Percentiles rank a stretch among this genome's conserved stretches.
phyloP scores from a whole-genome alignment of 257 asterid genomes.

The Misopates orontium region DNA sequence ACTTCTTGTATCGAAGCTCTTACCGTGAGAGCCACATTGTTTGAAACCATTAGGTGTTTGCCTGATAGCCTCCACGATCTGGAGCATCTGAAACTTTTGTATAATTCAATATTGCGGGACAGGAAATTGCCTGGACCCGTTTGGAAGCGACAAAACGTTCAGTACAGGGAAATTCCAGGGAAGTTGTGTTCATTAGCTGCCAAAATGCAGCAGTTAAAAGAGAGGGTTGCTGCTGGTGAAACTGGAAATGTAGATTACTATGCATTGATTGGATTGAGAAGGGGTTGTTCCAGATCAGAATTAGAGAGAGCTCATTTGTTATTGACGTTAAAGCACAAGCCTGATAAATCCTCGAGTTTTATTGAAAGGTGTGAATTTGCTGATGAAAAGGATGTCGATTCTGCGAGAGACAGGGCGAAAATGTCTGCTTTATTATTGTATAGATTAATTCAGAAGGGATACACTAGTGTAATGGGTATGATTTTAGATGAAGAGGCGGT shows the following conservation, averaged over 20 bases:
- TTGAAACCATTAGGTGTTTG: slow-evolving; percentile 70
- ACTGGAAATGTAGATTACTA: slow-evolving; percentile 76
- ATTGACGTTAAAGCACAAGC: slow-evolving; percentile 77
- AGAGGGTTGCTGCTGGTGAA: slow-evolving; percentile 83
- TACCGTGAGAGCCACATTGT: slow-evolving; percentile 65
- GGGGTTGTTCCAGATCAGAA: slow-evolving; percentile 87
- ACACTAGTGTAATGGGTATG: slow-evolving; percentile 53
- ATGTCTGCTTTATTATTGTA: slow-evolving; percentile 76
- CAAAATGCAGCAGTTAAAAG: slow-evolving; percentile 77
- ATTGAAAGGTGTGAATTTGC: slow-evolving; percentile 83
- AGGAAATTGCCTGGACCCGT: slow-evolving; percentile 74
- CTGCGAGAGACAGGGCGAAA: slow-evolving; percentile 71
- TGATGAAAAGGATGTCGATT: slow-evolving; percentile 68
- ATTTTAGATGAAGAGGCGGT: slow-evolving; percentile 70
- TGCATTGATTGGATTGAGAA: slow-evolving; percentile 71
- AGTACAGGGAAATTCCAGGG: slow-evolving; percentile 90
- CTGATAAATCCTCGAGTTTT: slow-evolving; percentile 71
- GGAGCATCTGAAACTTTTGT: slow-evolving; percentile 84
- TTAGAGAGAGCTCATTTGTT: slow-evolving; percentile 84
- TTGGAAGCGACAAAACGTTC: slow-evolving; percentile 83
- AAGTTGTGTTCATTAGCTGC: slow-evolving; percentile 71
- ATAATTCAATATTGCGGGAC: slow-evolving; percentile 77
- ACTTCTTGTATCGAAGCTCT: slow-evolving; percentile 82
- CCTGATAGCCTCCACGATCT: slow-evolving; percentile 93
- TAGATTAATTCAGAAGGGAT: slow-evolving; percentile 91